Percentiles rank a stretch among this genome's conserved stretches.
Conservation (phyloP, 2,329 filamentous ascomycete species). For the Penicillium sp. region DNA sequence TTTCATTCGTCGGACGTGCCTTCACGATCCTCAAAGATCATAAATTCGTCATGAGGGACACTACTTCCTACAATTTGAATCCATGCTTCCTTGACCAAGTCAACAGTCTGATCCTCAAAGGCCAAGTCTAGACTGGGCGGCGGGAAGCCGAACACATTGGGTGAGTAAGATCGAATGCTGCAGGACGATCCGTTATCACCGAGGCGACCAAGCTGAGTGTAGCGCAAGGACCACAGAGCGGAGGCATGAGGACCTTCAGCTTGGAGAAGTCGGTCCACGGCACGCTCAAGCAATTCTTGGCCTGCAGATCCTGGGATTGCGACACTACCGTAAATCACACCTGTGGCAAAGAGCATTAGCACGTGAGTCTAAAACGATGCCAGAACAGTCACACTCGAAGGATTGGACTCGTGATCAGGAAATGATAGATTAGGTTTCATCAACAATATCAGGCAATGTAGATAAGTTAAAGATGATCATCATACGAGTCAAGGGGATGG, state of each 20-base stretch:
- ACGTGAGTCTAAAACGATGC: slow-evolving; percentile 17
- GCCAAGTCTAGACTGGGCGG: slow-evolving; percentile 59
- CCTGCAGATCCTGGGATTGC: slow-evolving; percentile 31
- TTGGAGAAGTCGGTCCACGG: slow-evolving; percentile 40
- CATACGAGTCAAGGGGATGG: slow-evolving; percentile 50
- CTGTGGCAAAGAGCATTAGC: slow-evolving; percentile 41
- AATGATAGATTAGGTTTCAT: slow-evolving; percentile 77
- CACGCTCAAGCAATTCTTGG: slow-evolving; percentile 36
- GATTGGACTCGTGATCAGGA: slow-evolving; percentile 60
- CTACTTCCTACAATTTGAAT: slow-evolving; percentile 52
- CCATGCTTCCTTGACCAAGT: slow-evolving; percentile 66
- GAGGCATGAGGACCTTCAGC: slow-evolving; percentile 29
- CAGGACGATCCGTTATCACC: slow-evolving; percentile 10
- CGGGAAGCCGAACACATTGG: slow-evolving; percentile 52
- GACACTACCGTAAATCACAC: slow-evolving; percentile 53
- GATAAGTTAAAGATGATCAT: slow-evolving; percentile 88
- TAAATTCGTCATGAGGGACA: slow-evolving; percentile 53
- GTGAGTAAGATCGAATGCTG: slow-evolving; percentile 26
- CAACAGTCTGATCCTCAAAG: slow-evolving; percentile 66
- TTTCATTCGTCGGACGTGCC: slow-evolving; percentile 49
- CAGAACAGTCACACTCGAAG: slow-evolving; percentile 9
- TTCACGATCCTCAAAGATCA: slow-evolving; percentile 73
- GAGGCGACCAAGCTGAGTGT: slow-evolving; percentile 41
- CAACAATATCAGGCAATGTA: slow-evolving; percentile 99
- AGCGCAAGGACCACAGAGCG: slow-evolving; percentile 50